Evolutionary conservation across 139 green algal genomes (phyloP).

Genomic region (Yamagishiella unicocca): DNA sequence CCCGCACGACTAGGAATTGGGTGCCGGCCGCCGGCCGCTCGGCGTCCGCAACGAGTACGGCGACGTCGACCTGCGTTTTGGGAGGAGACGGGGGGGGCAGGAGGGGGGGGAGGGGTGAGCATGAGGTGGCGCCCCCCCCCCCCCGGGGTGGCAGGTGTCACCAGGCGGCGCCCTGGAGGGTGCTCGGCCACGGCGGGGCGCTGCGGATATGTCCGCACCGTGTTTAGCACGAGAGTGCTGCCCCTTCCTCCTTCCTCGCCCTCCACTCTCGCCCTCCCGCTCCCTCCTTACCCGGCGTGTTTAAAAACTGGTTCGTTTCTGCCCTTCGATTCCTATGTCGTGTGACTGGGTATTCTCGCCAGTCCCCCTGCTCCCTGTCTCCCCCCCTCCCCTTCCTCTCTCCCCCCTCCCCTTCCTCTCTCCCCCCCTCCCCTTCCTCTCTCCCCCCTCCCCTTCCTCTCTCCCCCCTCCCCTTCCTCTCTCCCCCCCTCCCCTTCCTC

Average conservation of each 20-base stretch:
- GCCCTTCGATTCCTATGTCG: background rate
- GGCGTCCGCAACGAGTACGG: too few species aligned
- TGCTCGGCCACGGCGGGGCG: too few species aligned
- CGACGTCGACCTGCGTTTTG: too few species aligned
- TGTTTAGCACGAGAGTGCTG: background rate
- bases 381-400: background rate
- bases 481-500: background rate
- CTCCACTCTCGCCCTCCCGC: background rate
- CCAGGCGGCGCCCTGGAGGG: too few species aligned
- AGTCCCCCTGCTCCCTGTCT: background rate
- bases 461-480: too few species aligned
- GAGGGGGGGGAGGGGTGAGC: too few species aligned
- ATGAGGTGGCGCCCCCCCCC: too few species aligned
- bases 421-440: background rate
- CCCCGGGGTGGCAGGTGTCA: too few species aligned
- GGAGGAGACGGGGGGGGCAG: too few species aligned
- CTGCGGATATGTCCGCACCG: background rate
- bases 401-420: background rate
- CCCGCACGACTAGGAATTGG: too few species aligned
- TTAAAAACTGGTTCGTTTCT: background rate
- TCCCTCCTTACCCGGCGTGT: background rate
- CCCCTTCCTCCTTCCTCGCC: background rate
- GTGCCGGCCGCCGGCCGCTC: too few species aligned
- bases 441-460: background rate
- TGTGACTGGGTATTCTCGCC: background rate